Evolutionary conservation across 164 flowering plant genomes (phyloP), one percentile per base, ranked within the genome.

Genomic region (Aristolochia californica): DNA sequence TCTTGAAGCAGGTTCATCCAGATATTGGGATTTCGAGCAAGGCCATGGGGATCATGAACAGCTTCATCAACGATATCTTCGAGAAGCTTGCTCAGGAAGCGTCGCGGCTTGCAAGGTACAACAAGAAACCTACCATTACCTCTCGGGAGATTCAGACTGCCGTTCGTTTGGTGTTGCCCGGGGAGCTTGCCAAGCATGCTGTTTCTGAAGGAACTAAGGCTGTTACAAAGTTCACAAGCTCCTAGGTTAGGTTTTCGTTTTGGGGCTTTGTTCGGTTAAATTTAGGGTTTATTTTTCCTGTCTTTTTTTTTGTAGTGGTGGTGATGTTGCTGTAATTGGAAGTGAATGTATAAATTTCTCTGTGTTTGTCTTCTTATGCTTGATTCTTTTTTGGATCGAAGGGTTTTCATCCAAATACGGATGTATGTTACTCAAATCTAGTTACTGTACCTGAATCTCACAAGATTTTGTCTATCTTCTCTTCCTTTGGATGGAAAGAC

Each of bases 11-110:
- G 43, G 61, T 58, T 23, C 61, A 58, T 20, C 61, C 61, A 7
- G 61, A 58, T 12, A 58, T 58, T 17, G 61, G 61, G 2, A 58
- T 58, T 11, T 58, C 61, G 4, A 45, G 52, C 43, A 58, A 58
- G 38, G 53, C 61, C 40, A 58, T 58, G 61, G 61, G 53, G 7
- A 58, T 58, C 61, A 58, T 58, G 61, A 58, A 58, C 53, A 12
- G 20, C 61, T 58, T 58, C 24, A 58, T 58, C 53, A 58, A 58
- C 22, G 61, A 58, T 14, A 58, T 58, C 13, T 58, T 58, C 40
- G 61, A 58, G 53, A 58, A 58, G 53, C 61, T 58, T 38, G 61
- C 61, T 22, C 61, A 55, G 57, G 60, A 57, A 27, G 48, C 60
- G n/a, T 57, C 60, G 24, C 18, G 48, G 47, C 60, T 57, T 20